Conservation (phyloP, 345 rosid genomes). For the Triadica sebifera region DNA sequence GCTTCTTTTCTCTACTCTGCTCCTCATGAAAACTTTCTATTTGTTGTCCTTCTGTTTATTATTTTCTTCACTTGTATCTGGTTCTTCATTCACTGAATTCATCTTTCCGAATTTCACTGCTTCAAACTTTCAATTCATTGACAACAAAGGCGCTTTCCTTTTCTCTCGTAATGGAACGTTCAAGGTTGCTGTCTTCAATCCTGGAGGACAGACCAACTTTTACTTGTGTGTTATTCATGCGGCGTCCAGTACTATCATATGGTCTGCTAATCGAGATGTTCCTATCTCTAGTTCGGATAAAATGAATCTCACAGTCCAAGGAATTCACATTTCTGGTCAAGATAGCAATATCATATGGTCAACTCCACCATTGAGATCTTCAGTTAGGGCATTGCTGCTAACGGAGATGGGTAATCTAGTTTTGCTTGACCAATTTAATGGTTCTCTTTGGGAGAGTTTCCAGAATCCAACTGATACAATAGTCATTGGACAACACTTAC, state of each 20-base stretch:
- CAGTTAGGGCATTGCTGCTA: conserved; percentile 45
- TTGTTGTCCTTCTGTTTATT: conserved; percentile 35
- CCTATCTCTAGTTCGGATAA: conserved; percentile 61
- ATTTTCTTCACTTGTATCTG: conserved; percentile 37
- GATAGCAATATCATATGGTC: conserved; percentile 55
- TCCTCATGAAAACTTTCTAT: conserved; percentile 45
- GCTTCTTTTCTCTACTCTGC: conserved; percentile 15
- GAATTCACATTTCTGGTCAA: conserved; percentile 55
- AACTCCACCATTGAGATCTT: conserved; percentile 52
- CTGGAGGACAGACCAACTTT: conserved; percentile 38
- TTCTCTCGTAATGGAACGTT: conserved; percentile 53
- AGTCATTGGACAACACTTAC: conserved; percentile 61
- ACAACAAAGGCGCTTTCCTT: conserved; percentile 57
- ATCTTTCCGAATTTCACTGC: conserved; percentile 68
- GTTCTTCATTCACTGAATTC: conserved; percentile 40
- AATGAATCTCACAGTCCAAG: conserved; percentile 53
- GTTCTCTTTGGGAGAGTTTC: conserved; percentile 83
- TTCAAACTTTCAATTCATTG: conserved; percentile 48
- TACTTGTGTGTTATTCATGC: conserved; percentile 72
- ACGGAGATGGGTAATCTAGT: conserved; percentile 75
- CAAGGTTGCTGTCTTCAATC: conserved; percentile 63
- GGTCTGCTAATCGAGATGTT: conserved; percentile 77
- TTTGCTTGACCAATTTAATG: conserved; percentile 55
- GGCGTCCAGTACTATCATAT: conserved; percentile 53
- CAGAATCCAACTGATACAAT: conserved; percentile 67